Evolutionary conservation across 2,329 filamentous ascomycete species (phyloP).

Genomic region (Stemphylium lycopersici): DNA sequence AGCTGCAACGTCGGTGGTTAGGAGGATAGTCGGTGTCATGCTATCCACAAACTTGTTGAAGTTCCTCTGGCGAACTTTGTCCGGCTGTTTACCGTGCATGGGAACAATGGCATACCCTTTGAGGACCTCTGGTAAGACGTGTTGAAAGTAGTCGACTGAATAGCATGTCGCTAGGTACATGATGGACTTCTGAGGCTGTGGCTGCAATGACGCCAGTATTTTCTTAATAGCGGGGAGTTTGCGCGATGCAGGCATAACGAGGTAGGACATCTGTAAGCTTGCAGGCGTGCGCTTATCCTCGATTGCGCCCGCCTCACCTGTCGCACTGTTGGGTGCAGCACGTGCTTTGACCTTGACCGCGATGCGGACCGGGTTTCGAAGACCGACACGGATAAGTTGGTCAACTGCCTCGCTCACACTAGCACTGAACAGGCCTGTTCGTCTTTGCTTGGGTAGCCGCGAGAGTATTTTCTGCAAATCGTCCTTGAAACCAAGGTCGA

Average conservation of each 20-base stretch:
- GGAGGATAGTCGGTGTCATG: constrained; percentile 75
- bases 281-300: constrained; percentile 90
- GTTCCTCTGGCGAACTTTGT: constrained; percentile 86
- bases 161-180: constrained; percentile 94
- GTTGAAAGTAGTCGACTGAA: constrained; percentile 91
- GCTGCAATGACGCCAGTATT: constrained; percentile 72
- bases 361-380: constrained; percentile 94
- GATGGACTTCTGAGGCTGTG: constrained; percentile 81
- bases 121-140: constrained; percentile 75
- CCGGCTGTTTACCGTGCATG: constrained; percentile 89
- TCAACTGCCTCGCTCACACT: constrained; percentile 95
- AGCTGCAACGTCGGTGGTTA: constrained; percentile 92
- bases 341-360: constrained; percentile 81
- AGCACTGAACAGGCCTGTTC: constrained; percentile 93
- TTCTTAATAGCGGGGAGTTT: constrained; percentile 78
- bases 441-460: constrained; percentile 85
- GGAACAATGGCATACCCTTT: constrained; percentile 75
- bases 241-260: constrained; percentile 74
- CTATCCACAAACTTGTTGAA: constrained; percentile 80
- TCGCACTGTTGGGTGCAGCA: constrained; percentile 23
- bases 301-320: constrained; percentile 64
- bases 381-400: constrained; percentile 87
- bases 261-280: constrained; percentile 89
- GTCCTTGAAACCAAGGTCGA: constrained; percentile 93
- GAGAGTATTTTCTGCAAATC: constrained; percentile 86